Evolutionary conservation across 805 yeast genomes (phyloP).

Genomic region (Ogataea trehaloabstinens): DNA sequence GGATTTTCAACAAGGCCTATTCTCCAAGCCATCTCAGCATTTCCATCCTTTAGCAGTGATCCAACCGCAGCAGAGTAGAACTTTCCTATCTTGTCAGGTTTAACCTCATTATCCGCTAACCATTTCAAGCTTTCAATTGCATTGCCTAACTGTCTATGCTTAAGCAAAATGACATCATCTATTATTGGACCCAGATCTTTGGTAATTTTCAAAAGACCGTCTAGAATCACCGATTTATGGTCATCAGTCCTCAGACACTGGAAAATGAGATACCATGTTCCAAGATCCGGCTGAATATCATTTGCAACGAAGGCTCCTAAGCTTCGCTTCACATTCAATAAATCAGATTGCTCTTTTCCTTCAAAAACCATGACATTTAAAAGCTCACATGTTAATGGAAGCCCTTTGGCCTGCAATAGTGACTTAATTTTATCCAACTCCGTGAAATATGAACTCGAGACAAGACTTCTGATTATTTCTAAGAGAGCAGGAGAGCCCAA

Average conservation of each 20-base stretch:
- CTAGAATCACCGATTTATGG: neutral
- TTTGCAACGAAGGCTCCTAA: neutral
- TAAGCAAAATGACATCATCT: neutral
- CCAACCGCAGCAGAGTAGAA: neutral
- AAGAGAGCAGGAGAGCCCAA: too few relatives aligned
- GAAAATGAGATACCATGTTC: slow-evolving; percentile 7
- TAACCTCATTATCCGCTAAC: neutral
- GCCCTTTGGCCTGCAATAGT: too few relatives aligned
- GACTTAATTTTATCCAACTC: too few relatives aligned
- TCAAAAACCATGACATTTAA: neutral
- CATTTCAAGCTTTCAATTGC: neutral
- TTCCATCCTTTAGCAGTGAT: neutral
- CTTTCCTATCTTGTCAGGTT: neutral
- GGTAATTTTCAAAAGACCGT: neutral
- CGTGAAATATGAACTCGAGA: too few relatives aligned
- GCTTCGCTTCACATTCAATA: neutral
- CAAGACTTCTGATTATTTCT: too few relatives aligned
- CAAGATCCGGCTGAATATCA: slow-evolving; percentile 4
- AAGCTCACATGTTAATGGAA: too few relatives aligned
- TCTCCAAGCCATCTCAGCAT: slow-evolving; percentile 7
- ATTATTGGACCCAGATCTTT: neutral
- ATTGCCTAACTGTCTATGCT: slow-evolving; percentile 1
- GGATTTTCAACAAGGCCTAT: neutral
- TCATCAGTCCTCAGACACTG: neutral
- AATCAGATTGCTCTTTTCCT: neutral